A percentile compares a stretch with the other conserved stretches of the same genome.
Evolutionary conservation across 169 alveolate species (phyloP).

Genomic region (Cryptosporidium muris): DNA sequence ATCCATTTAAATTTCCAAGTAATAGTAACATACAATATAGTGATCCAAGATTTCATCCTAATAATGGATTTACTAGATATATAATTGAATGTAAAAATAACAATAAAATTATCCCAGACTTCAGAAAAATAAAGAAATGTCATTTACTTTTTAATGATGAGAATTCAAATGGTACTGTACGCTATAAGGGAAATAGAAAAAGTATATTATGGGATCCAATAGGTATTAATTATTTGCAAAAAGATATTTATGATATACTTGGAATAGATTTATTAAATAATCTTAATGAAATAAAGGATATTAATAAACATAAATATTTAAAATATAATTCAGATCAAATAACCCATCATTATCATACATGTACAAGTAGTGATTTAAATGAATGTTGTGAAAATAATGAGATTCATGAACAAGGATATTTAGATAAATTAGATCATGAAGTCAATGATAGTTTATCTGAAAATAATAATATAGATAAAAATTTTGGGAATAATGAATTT

Average conservation of each 20-base stretch:
- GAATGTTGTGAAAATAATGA: no score
- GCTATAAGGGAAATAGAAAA: neutral
- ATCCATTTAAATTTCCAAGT: slow-evolving; percentile 76
- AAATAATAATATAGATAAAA: no score
- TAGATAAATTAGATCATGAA: no score
- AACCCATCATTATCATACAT: no score
- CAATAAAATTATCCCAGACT: neutral
- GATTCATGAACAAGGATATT: no score
- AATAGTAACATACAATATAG: slow-evolving; percentile 62
- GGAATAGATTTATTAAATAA: neutral
- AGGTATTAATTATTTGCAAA: slow-evolving; percentile 2
- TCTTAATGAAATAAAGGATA: neutral
- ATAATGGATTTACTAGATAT: slow-evolving; percentile 49
- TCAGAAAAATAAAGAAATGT: slow-evolving; percentile 26
- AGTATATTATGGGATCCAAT: neutral
- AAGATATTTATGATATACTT: neutral
- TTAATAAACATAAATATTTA: neutral
- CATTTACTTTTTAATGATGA: slow-evolving; percentile 23
- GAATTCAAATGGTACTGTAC: slow-evolving; percentile 32
- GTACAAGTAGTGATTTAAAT: no score
- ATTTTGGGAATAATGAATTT: no score
- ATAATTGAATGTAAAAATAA: neutral
- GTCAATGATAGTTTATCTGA: no score
- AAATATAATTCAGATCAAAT: no score
- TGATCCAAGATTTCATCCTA: slow-evolving; percentile 53